Evolutionary conservation across 2,329 filamentous ascomycete genomes (phyloP), one percentile per base, ranked within the genome.

Genomic region (Curvularia spicifera): DNA sequence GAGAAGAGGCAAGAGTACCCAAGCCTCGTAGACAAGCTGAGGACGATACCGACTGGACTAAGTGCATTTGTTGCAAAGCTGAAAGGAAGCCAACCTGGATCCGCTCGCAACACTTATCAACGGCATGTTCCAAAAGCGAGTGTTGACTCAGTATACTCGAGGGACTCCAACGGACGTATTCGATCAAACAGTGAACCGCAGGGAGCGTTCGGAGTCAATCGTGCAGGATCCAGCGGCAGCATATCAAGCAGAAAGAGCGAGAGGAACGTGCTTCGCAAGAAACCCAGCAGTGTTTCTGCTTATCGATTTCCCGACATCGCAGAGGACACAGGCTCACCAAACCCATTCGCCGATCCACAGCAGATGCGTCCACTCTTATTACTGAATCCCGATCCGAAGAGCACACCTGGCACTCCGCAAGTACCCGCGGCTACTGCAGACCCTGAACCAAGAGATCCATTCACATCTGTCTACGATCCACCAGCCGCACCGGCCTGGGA

Each of bases 121-220:
- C 65, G 69, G 49, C 71, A 75, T 26, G 69, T 59, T 39, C 61
- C 58, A n/a, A 68, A 71, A 24, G 66, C 64, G 43, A 76, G 73
- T 46, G 61, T 70, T 49, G 72, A 70, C 42, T 76, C 73, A 1
- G 61, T 75, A 2, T 76, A 76, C 56, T 74, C 73, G 9, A 68
- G 66, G 5, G 58, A 64, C 15, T 60, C 68, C 2, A 68, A 65
- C 46, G 64, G 64, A 15, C 67, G 69, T 42, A 66, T 57, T 24
- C 63, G 68, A 46, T 74, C 71, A 4, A 66, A 66, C 18, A 75
- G 69, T 53, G 73, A 77, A 46, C 61, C 69, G 10, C 68, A 72
- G 20, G 69, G 66, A 10, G 60, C 53, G 31, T 59, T 67, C n/a
- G 65, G 65, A 20, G 56, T 64, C 12, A 62, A 68, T 45, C 64